Base-by-base conservation (phyloP, 805 yeast genomes). In the Kodamaea lidongshanica region DNA sequence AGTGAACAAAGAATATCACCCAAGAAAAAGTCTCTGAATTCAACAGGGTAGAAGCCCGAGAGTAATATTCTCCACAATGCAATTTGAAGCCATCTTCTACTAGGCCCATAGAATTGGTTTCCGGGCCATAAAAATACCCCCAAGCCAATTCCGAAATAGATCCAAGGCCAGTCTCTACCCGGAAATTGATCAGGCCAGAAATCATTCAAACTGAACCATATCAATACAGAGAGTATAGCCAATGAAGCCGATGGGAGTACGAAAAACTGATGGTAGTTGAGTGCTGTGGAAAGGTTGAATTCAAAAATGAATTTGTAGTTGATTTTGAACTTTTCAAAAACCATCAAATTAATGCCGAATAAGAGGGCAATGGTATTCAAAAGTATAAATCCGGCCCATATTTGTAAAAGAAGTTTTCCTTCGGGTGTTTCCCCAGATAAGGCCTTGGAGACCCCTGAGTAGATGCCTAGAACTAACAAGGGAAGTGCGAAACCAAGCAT, bases 281-380 rank as follows among this genome's bases (percentile, higher is more conserved):
- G 55, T 9, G 75, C 77, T 19, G 77, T 72, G 21, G 79, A 68
- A 25, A 78, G 71, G 48, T 84, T 77, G 43, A 87, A 79, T 56
- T 92, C 97, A 52, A 92, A 87, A 35, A 92, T 87, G 48, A 92
- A 88, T 46, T 80, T 80, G 54, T 92, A 92, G 54, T 89, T 92
- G 44, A 92, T 79, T 46, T 83, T 82, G 55, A 61, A 79, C 25
- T 58, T 52, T 15, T 77, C 68, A 89, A 95, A 92, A 3, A 79
- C 74, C 33, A 64, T 56, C 48, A 94, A 76, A 49, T 84, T 77
- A 25, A 82, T 34, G 9, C 79, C 77, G 49, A 88, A 78, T 2
- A 85, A 57, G 14, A 78, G 42, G 5, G 76, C 58, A 46, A 80
- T 69, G n/a, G 88, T 40, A 18, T 69, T 61, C 4, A 79, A 52